These are phyloP conservation scores for Vigna radiata DNA, from an alignment of 306 rosid species.

Conservation along the genomic window DNA sequence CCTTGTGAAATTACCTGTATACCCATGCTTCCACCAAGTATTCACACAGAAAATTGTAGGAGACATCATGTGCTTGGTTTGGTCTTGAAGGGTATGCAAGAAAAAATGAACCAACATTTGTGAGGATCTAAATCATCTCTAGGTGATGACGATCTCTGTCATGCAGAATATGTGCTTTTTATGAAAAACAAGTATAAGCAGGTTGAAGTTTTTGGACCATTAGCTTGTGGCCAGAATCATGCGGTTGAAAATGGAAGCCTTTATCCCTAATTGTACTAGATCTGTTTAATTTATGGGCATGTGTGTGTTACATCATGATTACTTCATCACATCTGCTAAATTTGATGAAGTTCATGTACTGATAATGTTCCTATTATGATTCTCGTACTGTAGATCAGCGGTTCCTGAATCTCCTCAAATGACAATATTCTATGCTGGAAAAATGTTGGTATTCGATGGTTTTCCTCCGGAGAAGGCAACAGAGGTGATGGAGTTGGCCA, in stretches of 20 bases:
- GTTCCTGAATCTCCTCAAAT: slow-evolving; percentile 59
- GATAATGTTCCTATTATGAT: background rate
- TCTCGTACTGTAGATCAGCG: slow-evolving; percentile 42
- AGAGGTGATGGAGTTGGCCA: slow-evolving; percentile 74
- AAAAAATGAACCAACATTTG: background rate
- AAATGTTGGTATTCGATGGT: slow-evolving; percentile 69
- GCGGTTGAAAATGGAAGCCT: slow-evolving; percentile 4
- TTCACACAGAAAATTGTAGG: background rate
- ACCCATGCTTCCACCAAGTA: slow-evolving; percentile 21
- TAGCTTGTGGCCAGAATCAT: background rate
- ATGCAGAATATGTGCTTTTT: background rate
- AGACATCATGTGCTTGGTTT: background rate
- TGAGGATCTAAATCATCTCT: slow-evolving; percentile 10
- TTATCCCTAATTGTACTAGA: slow-evolving; percentile 8
- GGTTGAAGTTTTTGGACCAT: background rate
- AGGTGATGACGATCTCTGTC: background rate
- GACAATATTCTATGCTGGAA: slow-evolving; percentile 78
- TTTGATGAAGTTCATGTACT: background rate
- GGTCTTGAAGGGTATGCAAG: background rate
- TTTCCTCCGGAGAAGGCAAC: slow-evolving; percentile 64
- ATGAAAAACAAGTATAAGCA: background rate
- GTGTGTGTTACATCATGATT: background rate
- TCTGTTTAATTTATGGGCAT: background rate
- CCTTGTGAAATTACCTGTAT: slow-evolving; percentile 40
- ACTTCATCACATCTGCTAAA: background rate